Conservation (phyloP, 1,284 basidiomycete species). For the Malassezia yamatoensis region DNA sequence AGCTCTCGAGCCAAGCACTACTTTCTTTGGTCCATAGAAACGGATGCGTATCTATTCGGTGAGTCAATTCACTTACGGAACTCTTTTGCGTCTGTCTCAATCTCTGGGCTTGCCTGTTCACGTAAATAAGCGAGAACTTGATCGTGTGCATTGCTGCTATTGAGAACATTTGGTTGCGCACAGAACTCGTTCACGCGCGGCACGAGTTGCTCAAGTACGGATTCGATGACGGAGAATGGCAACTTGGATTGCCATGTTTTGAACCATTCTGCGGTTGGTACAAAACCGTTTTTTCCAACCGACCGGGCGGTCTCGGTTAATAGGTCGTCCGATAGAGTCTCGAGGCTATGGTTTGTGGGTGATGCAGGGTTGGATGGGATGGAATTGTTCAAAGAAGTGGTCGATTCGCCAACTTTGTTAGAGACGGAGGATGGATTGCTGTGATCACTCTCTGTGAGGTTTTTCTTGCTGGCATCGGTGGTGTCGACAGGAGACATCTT, state of each 20-base stretch:
- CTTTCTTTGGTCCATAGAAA: slow-evolving; percentile 37
- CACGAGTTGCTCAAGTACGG: slow-evolving; percentile 24
- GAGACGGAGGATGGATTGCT: too few species aligned
- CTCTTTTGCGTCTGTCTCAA: not conserved
- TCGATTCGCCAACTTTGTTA: too few species aligned
- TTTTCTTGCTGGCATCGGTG: too few species aligned
- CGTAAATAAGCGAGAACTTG: slow-evolving; percentile 32
- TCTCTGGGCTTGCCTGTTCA: slow-evolving; percentile 21
- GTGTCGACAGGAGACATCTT: too few species aligned
- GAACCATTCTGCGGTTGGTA: slow-evolving; percentile 37
- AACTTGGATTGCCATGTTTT: slow-evolving; percentile 27
- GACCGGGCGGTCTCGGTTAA: slow-evolving; percentile 15
- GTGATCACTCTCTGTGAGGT: too few species aligned
- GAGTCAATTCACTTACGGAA: not conserved
- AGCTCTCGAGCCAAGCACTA: slow-evolving; percentile 33
- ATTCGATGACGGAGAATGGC: slow-evolving; percentile 20
- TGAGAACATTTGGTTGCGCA: slow-evolving; percentile 15
- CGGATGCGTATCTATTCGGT: slow-evolving; percentile 2
- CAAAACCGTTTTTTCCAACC: slow-evolving; percentile 35
- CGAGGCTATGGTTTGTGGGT: not conserved
- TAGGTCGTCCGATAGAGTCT: not conserved
- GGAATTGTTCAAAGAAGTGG: too few species aligned
- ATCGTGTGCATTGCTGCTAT: slow-evolving; percentile 24
- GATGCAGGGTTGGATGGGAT: not conserved
- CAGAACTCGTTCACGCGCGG: slow-evolving; percentile 33